Evolutionary conservation across 768 basidiomycete genomes (phyloP), one percentile per base, ranked within the genome.

Genomic region (Suillus weaverae): DNA sequence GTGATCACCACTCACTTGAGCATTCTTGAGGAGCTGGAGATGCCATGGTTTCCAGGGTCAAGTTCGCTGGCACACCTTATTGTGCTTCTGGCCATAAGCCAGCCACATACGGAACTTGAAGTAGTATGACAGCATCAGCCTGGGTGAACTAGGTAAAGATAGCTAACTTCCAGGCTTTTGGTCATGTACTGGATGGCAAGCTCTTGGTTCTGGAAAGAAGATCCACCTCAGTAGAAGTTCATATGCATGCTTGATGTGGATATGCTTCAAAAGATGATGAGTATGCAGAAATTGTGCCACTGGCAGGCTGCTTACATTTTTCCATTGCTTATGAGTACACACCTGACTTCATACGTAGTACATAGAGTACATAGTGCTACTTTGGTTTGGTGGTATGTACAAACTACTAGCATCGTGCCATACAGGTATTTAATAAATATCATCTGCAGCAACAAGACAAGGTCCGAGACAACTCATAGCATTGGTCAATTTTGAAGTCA

Each of bases 211-310:
- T 95, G 93, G 83, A 99, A 98, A 20, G 89, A 85, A 0, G 95
- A 94, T 8, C 92, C 93, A 60, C 95, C 91, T 77, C 98, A 96
- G 74, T 97, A 99, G 97, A n/a, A 95, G 91, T 71, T 98, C 96
- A 69, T 99, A 99, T 0, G 97, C 96, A 68, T 96, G 94, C 70
- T 95, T 92, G 3, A 97, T 96, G 53, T 86, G 88, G 50, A 86
- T 83, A 77, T 93, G 92, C 97, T 97, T 75, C 5, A 44, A 41
- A 61, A 56, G 36, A 64, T 62, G 35, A 70, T 72, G 55, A 70
- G 64, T 36, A 63, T 54, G 50, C 51, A 41, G 41, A 68, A 46
- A 8, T 16, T 1, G 10, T 14, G 64, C 46, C 53, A 46, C 43
- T 44, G 54, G 63, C 41, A 11, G 51, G 60, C 30, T 10, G 81